Evolutionary conservation across 192 early-diverging fungal genomes (phyloP).

Genomic region (Entomortierella lignicola): DNA sequence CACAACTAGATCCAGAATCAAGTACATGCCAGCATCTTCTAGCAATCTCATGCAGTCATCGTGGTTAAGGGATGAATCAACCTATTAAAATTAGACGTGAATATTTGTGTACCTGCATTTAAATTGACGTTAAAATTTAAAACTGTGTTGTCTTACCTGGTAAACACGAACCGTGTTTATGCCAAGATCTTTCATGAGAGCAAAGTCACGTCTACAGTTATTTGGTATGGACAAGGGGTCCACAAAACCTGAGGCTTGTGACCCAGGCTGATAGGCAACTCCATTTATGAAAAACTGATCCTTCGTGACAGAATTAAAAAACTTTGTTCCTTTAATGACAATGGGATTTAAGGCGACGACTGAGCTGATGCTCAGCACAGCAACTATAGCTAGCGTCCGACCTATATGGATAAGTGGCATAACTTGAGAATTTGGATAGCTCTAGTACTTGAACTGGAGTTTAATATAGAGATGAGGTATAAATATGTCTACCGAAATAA

Average conservation of each 20-base stretch:
- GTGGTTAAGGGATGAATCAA: constrained; percentile 70
- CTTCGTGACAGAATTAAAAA: constrained; percentile 77
- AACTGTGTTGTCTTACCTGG: constrained; percentile 54
- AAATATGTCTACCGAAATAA: too few species aligned
- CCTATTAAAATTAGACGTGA: too few species aligned
- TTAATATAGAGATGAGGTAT: neutral
- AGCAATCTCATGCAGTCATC: constrained; percentile 81
- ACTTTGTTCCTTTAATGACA: constrained; percentile 74
- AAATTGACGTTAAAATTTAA: neutral
- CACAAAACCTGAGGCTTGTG: constrained; percentile 26
- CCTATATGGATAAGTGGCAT: constrained; percentile 1
- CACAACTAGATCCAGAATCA: constrained; percentile 73
- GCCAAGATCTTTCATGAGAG: constrained; percentile 73
- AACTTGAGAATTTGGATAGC: neutral
- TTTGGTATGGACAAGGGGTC: constrained; percentile 70
- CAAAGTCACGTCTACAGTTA: constrained; percentile 70
- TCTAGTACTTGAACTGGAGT: neutral
- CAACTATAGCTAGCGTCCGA: neutral
- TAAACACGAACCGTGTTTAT: constrained; percentile 78
- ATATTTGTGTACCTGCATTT: neutral
- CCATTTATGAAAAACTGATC: constrained; percentile 82
- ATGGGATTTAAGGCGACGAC: constrained; percentile 65
- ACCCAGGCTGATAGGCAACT: constrained; percentile 77
- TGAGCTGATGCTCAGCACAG: neutral
- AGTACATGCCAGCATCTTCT: constrained; percentile 74